Percentiles rank a stretch among this genome's conserved stretches.
Conservation (phyloP, 192 early-diverging fungal species). For the Coemansia sp. region DNA sequence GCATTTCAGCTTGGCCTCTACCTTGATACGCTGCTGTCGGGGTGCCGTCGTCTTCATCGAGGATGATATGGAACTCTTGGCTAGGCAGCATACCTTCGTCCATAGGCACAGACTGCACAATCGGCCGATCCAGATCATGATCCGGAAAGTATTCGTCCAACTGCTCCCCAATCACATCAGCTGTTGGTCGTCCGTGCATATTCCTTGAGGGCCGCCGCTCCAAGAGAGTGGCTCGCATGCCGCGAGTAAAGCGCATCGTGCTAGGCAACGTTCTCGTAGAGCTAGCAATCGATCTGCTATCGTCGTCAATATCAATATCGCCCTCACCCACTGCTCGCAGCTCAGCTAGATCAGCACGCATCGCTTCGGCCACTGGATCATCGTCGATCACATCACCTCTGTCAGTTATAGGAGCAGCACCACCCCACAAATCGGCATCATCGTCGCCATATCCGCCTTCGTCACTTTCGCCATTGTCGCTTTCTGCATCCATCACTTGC, state of each 20-base stretch:
- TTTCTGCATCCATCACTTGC: neutral
- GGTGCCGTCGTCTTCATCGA: constrained; percentile 27
- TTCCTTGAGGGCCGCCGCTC: constrained; percentile 31
- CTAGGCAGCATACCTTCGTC: constrained; percentile 25
- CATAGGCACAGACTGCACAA: constrained; percentile 55
- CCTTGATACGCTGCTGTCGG: constrained; percentile 4
- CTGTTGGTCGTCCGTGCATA: constrained; percentile 57
- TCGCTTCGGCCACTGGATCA: constrained; percentile 1
- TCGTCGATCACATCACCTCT: neutral
- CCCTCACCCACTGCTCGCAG: neutral
- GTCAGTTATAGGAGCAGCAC: neutral
- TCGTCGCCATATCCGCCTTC: neutral
- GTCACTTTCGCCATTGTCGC: neutral
- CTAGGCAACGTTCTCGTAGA: constrained; percentile 23
- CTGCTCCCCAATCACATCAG: constrained; percentile 66
- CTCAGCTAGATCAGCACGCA: constrained; percentile 8
- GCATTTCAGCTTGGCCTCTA: neutral
- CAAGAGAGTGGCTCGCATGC: constrained; percentile 47
- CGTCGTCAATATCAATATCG: constrained; percentile 4
- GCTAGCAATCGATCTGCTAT: constrained; percentile 5
- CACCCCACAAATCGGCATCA: constrained; percentile 14
- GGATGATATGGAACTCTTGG: constrained; percentile 41
- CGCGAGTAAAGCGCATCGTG: constrained; percentile 46
- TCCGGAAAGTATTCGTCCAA: constrained; percentile 72
- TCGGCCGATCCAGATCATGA: constrained; percentile 75